These are phyloP conservation scores for Ascocoryne sarcoides DNA, from an alignment of 2,329 filamentous ascomycete genomes.

Conservation along the genomic window DNA sequence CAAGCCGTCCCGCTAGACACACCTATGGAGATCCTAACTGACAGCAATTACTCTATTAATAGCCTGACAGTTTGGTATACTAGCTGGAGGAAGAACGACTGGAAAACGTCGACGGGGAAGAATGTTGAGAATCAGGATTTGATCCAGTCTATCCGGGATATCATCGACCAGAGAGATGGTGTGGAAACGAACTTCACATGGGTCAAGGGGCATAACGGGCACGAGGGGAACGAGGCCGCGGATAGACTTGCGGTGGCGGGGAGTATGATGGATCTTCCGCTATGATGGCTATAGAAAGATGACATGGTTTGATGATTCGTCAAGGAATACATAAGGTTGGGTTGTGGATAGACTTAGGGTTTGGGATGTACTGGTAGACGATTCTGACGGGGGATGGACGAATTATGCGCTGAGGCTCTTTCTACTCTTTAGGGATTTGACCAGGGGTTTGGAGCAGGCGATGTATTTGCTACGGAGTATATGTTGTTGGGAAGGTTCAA, in stretches of 20 bases:
- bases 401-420: too few relatives aligned
- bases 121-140: slow-evolving; percentile 82
- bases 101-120: slow-evolving; percentile 64
- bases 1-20: slow-evolving; percentile 62
- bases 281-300: slow-evolving; percentile 2
- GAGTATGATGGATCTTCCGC: slow-evolving; percentile 31
- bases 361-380: too few relatives aligned
- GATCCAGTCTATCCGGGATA: slow-evolving; percentile 60
- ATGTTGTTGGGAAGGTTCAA: slow-evolving; percentile 7
- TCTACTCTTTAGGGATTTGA: too few relatives aligned
- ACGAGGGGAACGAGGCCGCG: slow-evolving; percentile 70
- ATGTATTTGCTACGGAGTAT: not conserved
- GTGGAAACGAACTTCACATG: slow-evolving; percentile 67
- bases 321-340: too few relatives aligned
- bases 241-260: slow-evolving; percentile 68
- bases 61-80: slow-evolving; percentile 79
- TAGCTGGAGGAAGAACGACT: slow-evolving; percentile 67
- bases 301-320: too few relatives aligned
- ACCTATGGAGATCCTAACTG: slow-evolving; percentile 70
- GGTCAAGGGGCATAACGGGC: slow-evolving; percentile 76
- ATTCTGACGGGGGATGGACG: too few relatives aligned
- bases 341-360: too few relatives aligned
- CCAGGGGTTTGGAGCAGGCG: not conserved
- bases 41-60: slow-evolving; percentile 84
- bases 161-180: slow-evolving; percentile 60